These are phyloP conservation scores for Rhizophora mangle DNA, from an alignment of 345 rosid genomes.

Conservation along the genomic window DNA sequence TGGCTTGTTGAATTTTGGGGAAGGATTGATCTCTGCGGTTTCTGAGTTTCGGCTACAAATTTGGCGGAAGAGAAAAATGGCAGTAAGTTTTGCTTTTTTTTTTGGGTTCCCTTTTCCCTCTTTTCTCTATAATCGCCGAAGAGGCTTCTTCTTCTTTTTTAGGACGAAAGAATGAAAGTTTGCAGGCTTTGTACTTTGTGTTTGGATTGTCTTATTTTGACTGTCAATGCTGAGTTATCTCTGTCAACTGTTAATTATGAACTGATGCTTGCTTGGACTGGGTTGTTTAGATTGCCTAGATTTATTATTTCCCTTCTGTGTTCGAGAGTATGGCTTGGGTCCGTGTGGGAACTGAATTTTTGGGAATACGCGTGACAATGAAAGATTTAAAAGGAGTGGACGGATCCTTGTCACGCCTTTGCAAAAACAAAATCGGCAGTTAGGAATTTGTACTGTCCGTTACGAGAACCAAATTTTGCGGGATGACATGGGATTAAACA, in stretches of 20 bases:
- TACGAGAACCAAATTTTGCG: too few relatives aligned
- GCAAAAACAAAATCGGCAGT: too few relatives aligned
- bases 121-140: background rate
- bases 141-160: too few relatives aligned
- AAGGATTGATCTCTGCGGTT: background rate
- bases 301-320: background rate
- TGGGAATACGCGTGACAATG: background rate
- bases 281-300: background rate
- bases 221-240: constrained; percentile 11
- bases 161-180: too few relatives aligned
- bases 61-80: constrained; percentile 41
- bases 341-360: background rate
- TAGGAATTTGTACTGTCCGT: too few relatives aligned
- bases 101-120: background rate
- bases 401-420: too few relatives aligned
- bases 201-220: constrained; percentile 1
- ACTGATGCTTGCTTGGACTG: constrained; percentile 2
- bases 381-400: background rate
- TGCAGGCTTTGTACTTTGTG: background rate
- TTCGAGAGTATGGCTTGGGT: background rate
- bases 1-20: background rate
- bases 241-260: background rate
- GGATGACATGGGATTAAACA: too few relatives aligned
- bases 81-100: constrained; percentile 40
- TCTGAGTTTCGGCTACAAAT: constrained; percentile 11